Evolutionary conservation across 2,329 filamentous ascomycete genomes (phyloP), one percentile per base, ranked within the genome.

Genomic region (Chrysoporthe cubensis): DNA sequence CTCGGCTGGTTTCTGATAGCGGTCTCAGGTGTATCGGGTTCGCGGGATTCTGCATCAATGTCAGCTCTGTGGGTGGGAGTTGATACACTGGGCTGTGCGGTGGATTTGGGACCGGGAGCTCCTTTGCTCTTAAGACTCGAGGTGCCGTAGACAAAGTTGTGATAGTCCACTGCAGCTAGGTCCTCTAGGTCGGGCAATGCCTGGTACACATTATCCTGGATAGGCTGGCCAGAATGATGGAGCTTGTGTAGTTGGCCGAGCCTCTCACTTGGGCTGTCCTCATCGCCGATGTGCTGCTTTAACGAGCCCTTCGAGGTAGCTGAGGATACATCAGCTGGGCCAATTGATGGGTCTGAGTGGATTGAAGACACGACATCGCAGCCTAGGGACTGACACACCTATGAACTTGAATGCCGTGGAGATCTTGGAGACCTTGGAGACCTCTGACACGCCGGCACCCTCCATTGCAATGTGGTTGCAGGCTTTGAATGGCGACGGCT

Each of bases 121-220:
- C 18, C 18, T 6, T 48, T 40, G 40, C 48, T 34, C 7, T 62
- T 48, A 4, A 32, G 8, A 8, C 46, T 57, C 14, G 62, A 65
- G 54, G 56, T 44, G 1, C 48, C 43, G 16, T 58, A 62, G 7
- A 67, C 54, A 18, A 64, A 69, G 11, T 46, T 50, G 37, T 69
- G 67, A 43, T 69, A 69, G 26, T 69, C 67, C 4, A 67, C 50
- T 52, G 62, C 21, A 13, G 50, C 18, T 7, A 37, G 37, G 11
- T 65, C 65, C 2, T 64, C 61, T 9, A 40, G 37, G 37, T 40
- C 37, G 37, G 37, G 37, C 9, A 40, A 9, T 40, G 37, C 9
- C 3, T 58, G 21, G n/a, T 50, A 5, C 37, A 44, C 6, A 34
- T 14, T 40, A 44, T 34, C 44, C 44, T 61, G 58, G 16, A 13